These are phyloP conservation scores for Solanum tarapatanum DNA, from an alignment of 257 asterid genomes.

Conservation along the genomic window DNA sequence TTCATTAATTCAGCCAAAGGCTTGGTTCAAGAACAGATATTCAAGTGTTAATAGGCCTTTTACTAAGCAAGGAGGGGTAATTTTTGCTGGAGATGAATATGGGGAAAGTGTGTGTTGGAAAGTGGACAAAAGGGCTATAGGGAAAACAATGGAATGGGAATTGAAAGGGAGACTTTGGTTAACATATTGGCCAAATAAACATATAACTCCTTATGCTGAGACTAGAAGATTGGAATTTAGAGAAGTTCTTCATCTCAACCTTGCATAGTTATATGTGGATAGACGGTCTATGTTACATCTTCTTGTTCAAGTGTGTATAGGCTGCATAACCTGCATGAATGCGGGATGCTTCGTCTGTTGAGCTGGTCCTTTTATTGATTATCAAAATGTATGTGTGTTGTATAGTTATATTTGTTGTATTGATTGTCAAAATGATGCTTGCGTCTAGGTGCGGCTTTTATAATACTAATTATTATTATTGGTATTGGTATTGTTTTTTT, in stretches of 20 bases:
- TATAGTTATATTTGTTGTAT: background rate
- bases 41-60: constrained; percentile 61
- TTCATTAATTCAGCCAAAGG: constrained; percentile 48
- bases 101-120: constrained; percentile 82
- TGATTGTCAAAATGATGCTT: background rate
- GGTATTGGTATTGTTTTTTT: too few species aligned
- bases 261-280: constrained; percentile 2
- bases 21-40: constrained; percentile 83
- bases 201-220: constrained; percentile 52
- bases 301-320: background rate
- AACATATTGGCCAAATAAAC: constrained; percentile 87
- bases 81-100: constrained; percentile 82
- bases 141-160: constrained; percentile 76
- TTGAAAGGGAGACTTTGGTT: constrained; percentile 73
- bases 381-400: background rate
- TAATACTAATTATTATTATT: too few species aligned
- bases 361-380: background rate
- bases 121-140: constrained; percentile 43
- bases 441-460: background rate
- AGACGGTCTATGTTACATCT: background rate
- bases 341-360: background rate
- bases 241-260: constrained; percentile 36
- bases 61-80: constrained; percentile 68
- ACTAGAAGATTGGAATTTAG: constrained; percentile 63
- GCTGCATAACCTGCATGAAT: background rate